phyloP scores from a whole-genome alignment of 2,329 filamentous ascomycete genomes.

The Emmonsiellopsis sp. region DNA sequence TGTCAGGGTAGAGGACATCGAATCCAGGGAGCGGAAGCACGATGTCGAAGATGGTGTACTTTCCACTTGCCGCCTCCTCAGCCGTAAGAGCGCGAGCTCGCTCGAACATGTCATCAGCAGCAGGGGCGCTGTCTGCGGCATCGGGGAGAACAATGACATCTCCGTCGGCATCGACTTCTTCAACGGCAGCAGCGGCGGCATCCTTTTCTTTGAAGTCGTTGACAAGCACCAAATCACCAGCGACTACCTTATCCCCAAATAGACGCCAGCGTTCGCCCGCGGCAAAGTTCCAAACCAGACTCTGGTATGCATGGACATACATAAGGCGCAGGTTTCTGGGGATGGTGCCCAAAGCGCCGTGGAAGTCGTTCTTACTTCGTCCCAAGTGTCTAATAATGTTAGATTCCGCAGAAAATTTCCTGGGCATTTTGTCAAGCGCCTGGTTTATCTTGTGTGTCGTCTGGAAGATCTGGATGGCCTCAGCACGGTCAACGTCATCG shows the following conservation, averaged over 20 bases:
- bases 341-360: slow-evolving; percentile 71
- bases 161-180: slow-evolving; percentile 49
- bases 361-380: slow-evolving; percentile 54
- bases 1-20: slow-evolving; percentile 76
- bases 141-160: slow-evolving; percentile 56
- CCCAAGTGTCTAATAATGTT: slow-evolving; percentile 69
- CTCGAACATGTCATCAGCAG: slow-evolving; percentile 48
- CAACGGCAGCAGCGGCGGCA: slow-evolving; percentile 18
- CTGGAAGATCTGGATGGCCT: slow-evolving; percentile 66
- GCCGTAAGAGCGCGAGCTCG: slow-evolving; percentile 65
- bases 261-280: slow-evolving; percentile 71
- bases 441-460: slow-evolving; percentile 48
- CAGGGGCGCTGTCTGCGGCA: slow-evolving; percentile 46
- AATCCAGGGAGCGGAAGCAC: slow-evolving; percentile 89
- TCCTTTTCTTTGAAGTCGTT: slow-evolving; percentile 41
- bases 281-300: slow-evolving; percentile 82
- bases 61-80: slow-evolving; percentile 67
- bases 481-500: slow-evolving; percentile 71
- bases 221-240: slow-evolving; percentile 74
- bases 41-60: slow-evolving; percentile 74
- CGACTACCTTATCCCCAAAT: slow-evolving; percentile 63
- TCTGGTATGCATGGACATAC: slow-evolving; percentile 97
- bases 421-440: slow-evolving; percentile 61
- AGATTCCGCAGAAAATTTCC: slow-evolving; percentile 71
- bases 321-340: slow-evolving; percentile 76